Percentiles rank a stretch among this genome's conserved stretches.
phyloP scores from a whole-genome alignment of 1,284 basidiomycete genomes.

The Bjerkandera adusta region DNA sequence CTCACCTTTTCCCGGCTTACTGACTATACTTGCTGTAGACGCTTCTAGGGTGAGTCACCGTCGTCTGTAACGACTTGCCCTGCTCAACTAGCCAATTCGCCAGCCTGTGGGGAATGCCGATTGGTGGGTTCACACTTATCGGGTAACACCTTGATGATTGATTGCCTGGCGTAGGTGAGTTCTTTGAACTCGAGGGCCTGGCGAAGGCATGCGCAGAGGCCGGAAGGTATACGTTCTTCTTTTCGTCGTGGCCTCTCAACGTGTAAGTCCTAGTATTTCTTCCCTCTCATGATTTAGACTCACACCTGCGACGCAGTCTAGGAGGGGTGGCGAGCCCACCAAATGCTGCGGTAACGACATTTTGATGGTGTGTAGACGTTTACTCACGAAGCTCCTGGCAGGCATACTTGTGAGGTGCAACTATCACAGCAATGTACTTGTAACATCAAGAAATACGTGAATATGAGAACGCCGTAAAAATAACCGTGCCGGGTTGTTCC shows the following conservation, averaged over 20 bases:
- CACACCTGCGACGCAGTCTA: constrained; percentile 39
- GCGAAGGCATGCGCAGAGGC: constrained; percentile 54
- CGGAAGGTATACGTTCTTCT: constrained; percentile 67
- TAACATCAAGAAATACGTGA: no score
- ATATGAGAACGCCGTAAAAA: no score
- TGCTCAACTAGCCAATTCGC: constrained; percentile 4
- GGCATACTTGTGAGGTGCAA: not conserved
- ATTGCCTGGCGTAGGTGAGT: constrained; percentile 44
- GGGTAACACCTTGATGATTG: not conserved
- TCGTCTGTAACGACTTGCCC: not conserved
- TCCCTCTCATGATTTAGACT: not conserved
- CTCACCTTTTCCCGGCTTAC: constrained; percentile 1
- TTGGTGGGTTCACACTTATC: constrained; percentile 37
- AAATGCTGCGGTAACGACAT: constrained; percentile 57
- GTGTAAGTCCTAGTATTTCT: constrained; percentile 42
- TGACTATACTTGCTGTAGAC: constrained; percentile 38
- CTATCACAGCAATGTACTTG: no score
- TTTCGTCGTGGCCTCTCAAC: constrained; percentile 71
- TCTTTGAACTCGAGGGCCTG: constrained; percentile 67
- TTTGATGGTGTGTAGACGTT: no score
- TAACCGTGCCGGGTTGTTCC: no score
- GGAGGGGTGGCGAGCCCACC: constrained; percentile 67
- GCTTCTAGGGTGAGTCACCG: constrained; percentile 50
- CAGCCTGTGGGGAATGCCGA: constrained; percentile 72
- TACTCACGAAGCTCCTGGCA: no score